phyloP scores from a whole-genome alignment of 2,329 filamentous ascomycete species.

The Dryadomyces quercivorus region DNA sequence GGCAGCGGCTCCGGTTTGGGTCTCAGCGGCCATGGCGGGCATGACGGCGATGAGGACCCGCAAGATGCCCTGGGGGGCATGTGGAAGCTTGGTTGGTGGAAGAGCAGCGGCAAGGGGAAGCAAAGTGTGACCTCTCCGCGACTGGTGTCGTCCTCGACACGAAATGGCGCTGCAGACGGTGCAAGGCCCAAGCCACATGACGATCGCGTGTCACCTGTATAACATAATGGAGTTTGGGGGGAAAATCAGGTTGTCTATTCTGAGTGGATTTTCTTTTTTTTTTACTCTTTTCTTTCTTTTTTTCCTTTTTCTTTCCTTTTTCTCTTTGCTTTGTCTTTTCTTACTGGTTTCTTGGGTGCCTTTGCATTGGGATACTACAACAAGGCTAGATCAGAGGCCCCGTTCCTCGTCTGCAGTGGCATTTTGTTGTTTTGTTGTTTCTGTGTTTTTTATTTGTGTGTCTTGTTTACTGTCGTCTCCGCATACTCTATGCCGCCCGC shows the following conservation, averaged over 20 bases:
- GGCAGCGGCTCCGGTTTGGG: neutral
- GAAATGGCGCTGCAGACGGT: neutral
- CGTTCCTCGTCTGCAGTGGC: neutral
- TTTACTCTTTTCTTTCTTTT: neutral
- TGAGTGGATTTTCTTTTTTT: neutral
- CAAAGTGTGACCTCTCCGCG: neutral
- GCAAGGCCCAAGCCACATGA: neutral
- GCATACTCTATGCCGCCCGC: neutral
- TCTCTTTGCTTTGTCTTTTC: neutral
- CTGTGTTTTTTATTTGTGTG: neutral
- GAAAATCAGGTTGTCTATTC: neutral
- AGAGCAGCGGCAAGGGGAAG: conserved; percentile 8
- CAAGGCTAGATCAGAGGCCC: neutral
- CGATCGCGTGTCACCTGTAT: conserved; percentile 7
- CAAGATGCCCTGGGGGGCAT: conserved; percentile 40
- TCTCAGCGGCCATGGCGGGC: conserved; percentile 13
- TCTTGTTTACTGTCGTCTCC: neutral
- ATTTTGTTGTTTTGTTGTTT: neutral
- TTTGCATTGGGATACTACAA: neutral
- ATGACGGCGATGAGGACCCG: conserved; percentile 11
- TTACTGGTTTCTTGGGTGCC: neutral
- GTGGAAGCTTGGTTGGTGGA: conserved; percentile 45
- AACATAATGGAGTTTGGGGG: neutral
- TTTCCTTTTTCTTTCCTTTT: neutral
- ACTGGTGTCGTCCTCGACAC: neutral